Conservation (phyloP, 768 basidiomycete genomes). For the Russula lepida region DNA sequence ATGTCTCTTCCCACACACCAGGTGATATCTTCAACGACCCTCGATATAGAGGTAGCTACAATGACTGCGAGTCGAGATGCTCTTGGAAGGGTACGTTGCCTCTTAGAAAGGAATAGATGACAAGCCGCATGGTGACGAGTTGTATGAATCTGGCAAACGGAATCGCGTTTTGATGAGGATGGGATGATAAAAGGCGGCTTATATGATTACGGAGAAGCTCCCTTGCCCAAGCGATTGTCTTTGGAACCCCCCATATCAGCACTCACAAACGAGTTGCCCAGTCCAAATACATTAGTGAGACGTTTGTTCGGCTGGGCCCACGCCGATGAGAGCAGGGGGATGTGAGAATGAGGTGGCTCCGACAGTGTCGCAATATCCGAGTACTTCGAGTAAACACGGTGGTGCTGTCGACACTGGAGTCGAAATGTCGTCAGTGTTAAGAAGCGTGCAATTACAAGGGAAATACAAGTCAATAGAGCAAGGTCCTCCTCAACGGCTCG, state of each 20-base stretch:
- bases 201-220: neutral
- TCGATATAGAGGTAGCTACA: too few relatives aligned
- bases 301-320: neutral
- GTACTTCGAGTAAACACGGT: neutral
- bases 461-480: neutral
- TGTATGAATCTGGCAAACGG: neutral
- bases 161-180: neutral
- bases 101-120: neutral
- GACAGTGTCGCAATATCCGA: neutral
- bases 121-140: neutral
- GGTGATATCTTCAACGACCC: neutral
- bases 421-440: neutral
- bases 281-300: neutral
- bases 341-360: neutral
- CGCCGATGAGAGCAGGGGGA: neutral
- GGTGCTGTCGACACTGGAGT: neutral
- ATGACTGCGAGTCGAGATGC: too few relatives aligned
- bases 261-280: neutral
- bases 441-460: neutral
- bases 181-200: neutral
- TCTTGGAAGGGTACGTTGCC: neutral
- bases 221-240: neutral
- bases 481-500: neutral
- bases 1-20: neutral
- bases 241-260: neutral